These are phyloP conservation scores for Apiospora phragmitis DNA, from an alignment of 2,329 filamentous ascomycete species.

Conservation along the genomic window DNA sequence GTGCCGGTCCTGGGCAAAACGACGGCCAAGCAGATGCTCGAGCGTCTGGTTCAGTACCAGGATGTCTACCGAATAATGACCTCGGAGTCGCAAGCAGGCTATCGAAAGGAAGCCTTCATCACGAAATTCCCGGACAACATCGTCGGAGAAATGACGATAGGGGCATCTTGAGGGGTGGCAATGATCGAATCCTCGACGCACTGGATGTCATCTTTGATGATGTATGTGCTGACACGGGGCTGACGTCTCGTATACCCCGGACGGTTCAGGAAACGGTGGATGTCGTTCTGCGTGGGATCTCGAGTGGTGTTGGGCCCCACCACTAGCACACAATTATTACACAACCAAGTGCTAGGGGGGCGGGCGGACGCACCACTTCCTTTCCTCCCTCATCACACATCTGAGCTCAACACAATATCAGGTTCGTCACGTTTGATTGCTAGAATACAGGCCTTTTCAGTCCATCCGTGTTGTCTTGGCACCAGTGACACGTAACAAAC, in stretches of 20 bases:
- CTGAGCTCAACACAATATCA: too few species aligned
- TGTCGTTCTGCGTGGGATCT: background rate
- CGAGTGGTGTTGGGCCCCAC: too few species aligned
- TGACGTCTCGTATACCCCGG: background rate
- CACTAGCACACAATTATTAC: too few species aligned
- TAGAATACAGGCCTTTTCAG: too few species aligned
- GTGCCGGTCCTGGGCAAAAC: too few species aligned
- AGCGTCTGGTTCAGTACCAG: background rate
- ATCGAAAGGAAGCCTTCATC: background rate
- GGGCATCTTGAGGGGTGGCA: background rate
- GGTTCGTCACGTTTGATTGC: too few species aligned
- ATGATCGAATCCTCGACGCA: background rate
- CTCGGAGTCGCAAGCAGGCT: background rate
- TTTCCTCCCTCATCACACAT: too few species aligned
- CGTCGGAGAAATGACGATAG: background rate
- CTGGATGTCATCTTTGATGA: background rate
- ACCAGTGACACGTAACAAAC: too few species aligned
- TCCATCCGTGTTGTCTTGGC: too few species aligned
- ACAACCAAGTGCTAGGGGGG: too few species aligned
- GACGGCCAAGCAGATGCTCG: background rate
- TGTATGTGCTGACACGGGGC: background rate
- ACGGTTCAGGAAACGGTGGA: background rate
- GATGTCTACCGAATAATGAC: background rate
- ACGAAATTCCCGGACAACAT: background rate
- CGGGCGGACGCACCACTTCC: too few species aligned